Evolutionary conservation across 768 basidiomycete species (phyloP), one percentile per base, ranked within the genome.

Genomic region (Pulveroboletus sp.): DNA sequence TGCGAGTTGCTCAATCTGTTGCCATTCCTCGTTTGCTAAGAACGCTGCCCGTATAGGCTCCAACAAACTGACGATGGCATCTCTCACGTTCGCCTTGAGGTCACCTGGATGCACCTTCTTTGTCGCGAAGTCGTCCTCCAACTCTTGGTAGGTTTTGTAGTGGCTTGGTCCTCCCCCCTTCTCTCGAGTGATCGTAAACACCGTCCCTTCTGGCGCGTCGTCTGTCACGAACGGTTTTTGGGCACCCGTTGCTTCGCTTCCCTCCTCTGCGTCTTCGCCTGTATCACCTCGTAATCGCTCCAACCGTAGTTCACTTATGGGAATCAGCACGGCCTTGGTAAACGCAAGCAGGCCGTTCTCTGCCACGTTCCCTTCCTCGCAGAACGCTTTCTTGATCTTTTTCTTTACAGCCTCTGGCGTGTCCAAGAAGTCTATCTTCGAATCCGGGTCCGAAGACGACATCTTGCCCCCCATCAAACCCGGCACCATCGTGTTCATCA

Each of bases 401-500:
- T 83, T 85, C 62, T 86, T 85, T 43, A 97, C 80, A 37, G 75
- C 79, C 27, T 89, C 87, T 0, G 93, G 84, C 4, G 82, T 66
- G 68, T 98, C 95, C 54, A 99, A 83, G 70, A 98, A 91, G 73
- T 99, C 96, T 66, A 98, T 95, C 71, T 99, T 99, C 55, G 89
- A 93, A 67, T 96, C 91, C 28, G 93, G 93, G 59, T 98, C 95
- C 1, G 95, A 98, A 1, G 93, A 86, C 14, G 93, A 96, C 96
- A 99, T 98, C 66, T 99, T 99, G 15, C 92, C 90, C 30, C 94
- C 94, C 38, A 85, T 84, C 31, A 96, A 77, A 39, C 94, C 93
- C 28, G 94, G 93, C 0, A 98, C 92, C 94, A 98, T 98, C 31
- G 81, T 75, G 71, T 97, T 99, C 96, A 99, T 99, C 39, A 99